Conservation (phyloP, 2,329 filamentous ascomycete genomes). For the Ophiostoma ulmi region DNA sequence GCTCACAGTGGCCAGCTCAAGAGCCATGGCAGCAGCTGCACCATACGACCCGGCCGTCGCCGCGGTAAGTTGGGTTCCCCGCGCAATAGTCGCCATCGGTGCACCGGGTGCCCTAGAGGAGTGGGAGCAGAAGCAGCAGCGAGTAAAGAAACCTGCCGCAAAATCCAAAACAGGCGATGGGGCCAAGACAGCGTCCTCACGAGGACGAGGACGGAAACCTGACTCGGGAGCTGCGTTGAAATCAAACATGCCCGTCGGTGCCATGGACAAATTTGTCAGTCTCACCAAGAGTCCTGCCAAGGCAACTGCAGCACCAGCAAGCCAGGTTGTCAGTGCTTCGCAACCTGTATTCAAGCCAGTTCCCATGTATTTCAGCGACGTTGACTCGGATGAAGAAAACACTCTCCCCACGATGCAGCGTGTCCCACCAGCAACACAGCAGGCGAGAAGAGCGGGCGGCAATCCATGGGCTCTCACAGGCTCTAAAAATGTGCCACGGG, state of each 20-base stretch:
- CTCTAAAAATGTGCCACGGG: conserved; percentile 17
- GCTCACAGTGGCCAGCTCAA: conserved; percentile 26
- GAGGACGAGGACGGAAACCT: conserved; percentile 20
- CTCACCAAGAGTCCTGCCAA: conserved; percentile 34
- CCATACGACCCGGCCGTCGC: conserved; percentile 60
- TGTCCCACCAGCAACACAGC: neutral
- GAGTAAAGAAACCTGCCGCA: conserved; percentile 21
- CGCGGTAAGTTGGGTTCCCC: conserved; percentile 64
- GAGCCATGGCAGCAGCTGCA: conserved; percentile 31
- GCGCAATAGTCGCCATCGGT: conserved; percentile 58
- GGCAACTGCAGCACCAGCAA: neutral
- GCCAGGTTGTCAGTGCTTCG: neutral
- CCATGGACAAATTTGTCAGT: conserved; percentile 38
- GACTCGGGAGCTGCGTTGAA: neutral
- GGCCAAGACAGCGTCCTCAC: conserved; percentile 21
- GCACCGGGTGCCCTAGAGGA: conserved; percentile 60
- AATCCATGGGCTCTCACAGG: conserved; percentile 23
- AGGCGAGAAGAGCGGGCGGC: neutral
- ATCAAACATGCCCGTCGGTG: conserved; percentile 30
- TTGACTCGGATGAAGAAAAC: conserved; percentile 13
- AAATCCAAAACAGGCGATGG: conserved; percentile 14
- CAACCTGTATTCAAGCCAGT: neutral
- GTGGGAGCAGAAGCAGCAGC: conserved; percentile 48
- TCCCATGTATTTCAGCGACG: neutral
- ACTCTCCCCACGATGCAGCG: neutral